phyloP scores from a whole-genome alignment of 768 basidiomycete species.

The Pulveroboletus ravenelii region DNA sequence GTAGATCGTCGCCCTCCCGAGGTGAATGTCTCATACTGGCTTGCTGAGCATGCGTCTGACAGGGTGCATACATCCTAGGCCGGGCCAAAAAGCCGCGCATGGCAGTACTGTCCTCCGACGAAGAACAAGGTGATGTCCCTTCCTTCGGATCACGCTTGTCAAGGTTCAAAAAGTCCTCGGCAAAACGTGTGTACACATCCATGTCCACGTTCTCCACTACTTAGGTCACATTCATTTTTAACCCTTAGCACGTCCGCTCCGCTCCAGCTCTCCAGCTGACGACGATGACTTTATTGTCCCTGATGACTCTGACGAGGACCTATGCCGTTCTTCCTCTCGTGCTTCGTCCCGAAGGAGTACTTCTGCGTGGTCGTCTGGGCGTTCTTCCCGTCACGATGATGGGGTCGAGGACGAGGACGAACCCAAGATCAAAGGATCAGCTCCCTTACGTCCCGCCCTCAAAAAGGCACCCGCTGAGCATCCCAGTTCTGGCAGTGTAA shows the following conservation, averaged over 20 bases:
- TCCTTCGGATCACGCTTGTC: conserved; percentile 59
- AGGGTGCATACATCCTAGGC: conserved; percentile 27
- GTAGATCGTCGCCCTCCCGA: conserved; percentile 26
- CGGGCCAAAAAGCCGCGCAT: conserved; percentile 61
- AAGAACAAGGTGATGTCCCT: conserved; percentile 37
- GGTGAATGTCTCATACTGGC: conserved; percentile 10
- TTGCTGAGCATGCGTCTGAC: conserved; percentile 4
- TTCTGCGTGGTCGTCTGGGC: conserved; percentile 33
- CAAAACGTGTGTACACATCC: conserved; percentile 40
- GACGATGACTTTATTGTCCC: conserved; percentile 72
- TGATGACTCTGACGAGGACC: conserved; percentile 58
- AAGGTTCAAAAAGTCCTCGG: conserved; percentile 61
- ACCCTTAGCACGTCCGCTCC: conserved; percentile 37
- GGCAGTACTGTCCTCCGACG: conserved; percentile 45
- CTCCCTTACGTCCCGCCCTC: conserved; percentile 30
- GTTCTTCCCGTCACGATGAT: conserved; percentile 36
- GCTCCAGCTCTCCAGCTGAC: conserved; percentile 42
- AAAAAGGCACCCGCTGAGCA: conserved; percentile 28
- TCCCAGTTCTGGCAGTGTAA: conserved; percentile 28
- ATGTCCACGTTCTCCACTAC: neutral
- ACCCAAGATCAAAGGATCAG: conserved; percentile 35
- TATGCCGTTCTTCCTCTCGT: conserved; percentile 47
- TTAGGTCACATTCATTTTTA: conserved; percentile 6
- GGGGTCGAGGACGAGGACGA: conserved; percentile 30
- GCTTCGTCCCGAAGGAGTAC: conserved; percentile 39